Evolutionary conservation across 129 eudicot species (phyloP), one percentile per base, ranked within the genome.

Genomic region (Centrapalus pauciflorus): DNA sequence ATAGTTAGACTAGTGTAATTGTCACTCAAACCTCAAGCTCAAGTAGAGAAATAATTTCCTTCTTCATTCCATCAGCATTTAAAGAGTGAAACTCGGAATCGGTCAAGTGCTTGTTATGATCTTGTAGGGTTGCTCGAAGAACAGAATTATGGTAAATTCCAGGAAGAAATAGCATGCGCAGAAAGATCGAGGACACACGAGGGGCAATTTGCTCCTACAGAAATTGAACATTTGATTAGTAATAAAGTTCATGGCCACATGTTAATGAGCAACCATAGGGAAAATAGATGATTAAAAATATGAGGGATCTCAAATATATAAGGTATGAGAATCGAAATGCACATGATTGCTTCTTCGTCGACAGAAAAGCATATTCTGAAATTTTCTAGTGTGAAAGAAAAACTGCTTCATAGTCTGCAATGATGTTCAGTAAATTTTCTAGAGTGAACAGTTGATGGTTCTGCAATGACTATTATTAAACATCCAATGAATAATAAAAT

Each of bases 191-290:
- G 32, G 96, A 86, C 43, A 93, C 73, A 66, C 84, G 72, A 35
- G 89, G 76, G 62, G 76, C 60, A 40, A 93, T 79, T 70, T 89
- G 92, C 64, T 82, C 99, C 96, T 93, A 92, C 82, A 81, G 52
- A 61, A 59, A 4, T 69, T 24, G 5, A 62, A 16, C 20, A 28
- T 34, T 28, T 14, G 45, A 43, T 17, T 28, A 10, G 14, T 3
- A 13, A 13, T 45, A 54, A 50, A 29, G 4, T 17, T 21, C 57
- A 63, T 40, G 61, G 34, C 61, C 72, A 55, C 32, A 45, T 70
- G 32, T 54, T 7, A 23, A 21, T 25, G 20, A 61, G 40, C 27
- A 59, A 32, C 38, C 12, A n/a, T n/a, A n/a, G n/a, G n/a, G n/a
- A 61, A 21, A 16, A 37, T 30, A 35, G 24, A 67, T 28, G 28